Conservation (phyloP, 2,329 filamentous ascomycete species). For the Sclerotinia glacialis region DNA sequence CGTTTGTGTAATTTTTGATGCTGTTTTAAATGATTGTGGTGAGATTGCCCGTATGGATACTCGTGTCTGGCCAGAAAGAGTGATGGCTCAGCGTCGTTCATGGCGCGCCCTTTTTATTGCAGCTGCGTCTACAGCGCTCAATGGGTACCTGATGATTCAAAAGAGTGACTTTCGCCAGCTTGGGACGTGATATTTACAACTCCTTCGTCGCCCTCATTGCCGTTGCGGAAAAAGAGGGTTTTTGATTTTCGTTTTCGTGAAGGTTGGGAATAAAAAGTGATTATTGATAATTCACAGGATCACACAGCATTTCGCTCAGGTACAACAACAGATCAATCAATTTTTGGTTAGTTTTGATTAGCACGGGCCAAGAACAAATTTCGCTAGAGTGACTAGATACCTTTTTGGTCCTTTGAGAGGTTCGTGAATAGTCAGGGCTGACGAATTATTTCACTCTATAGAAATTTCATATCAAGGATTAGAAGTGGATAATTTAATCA, state of each 20-base stretch:
- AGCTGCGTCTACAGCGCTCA: slow-evolving; percentile 38
- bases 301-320: slow-evolving; percentile 9
- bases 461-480: neutral
- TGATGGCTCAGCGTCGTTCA: slow-evolving; percentile 38
- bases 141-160: slow-evolving; percentile 21
- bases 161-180: slow-evolving; percentile 21
- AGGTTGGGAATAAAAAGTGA: slow-evolving; percentile 14
- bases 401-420: neutral
- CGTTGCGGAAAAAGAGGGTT: slow-evolving; percentile 16
- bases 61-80: slow-evolving; percentile 39
- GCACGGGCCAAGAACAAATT: slow-evolving; percentile 19
- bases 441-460: slow-evolving; percentile 15
- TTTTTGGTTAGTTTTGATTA: slow-evolving; percentile 3
- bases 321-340: slow-evolving; percentile 6
- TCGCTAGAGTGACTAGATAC: slow-evolving; percentile 16
- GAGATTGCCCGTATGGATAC: slow-evolving; percentile 34
- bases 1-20: slow-evolving; percentile 31
- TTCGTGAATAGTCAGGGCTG: slow-evolving; percentile 16
- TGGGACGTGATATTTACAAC: slow-evolving; percentile 20
- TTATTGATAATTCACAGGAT: neutral
- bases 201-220: slow-evolving; percentile 22
- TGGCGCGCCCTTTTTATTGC: slow-evolving; percentile 31
- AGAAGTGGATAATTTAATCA: neutral
- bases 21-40: slow-evolving; percentile 33
- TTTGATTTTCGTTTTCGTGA: neutral